Base-by-base conservation (phyloP, 495 filamentous ascomycete genomes). In the Xylaria grammica region DNA sequence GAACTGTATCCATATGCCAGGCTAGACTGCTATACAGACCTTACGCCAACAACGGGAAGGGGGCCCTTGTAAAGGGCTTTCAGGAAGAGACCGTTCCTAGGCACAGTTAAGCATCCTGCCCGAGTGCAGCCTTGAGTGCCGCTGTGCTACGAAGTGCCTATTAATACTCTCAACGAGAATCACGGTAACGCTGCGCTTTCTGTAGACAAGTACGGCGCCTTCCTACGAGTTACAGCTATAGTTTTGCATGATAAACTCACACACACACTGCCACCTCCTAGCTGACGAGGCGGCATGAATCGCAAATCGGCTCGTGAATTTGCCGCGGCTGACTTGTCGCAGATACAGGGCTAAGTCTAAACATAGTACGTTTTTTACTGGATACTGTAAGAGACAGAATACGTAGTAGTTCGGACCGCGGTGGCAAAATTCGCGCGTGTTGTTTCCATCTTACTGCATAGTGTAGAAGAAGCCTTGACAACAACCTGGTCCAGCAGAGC, bases 251-350 rank as follows among this genome's bases (percentile, higher is more conserved):
- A 57, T 20, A 20, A 19, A 57, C 20, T 55, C 13, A 6, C 22
- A 55, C 52, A 55, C 52, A 57, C 54, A 57, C 54, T 57, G 38
- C 42, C 55, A 32, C 55, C 55, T 48, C 56, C 44, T 46, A 32
- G 40, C 56, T 59, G 42, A 59, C 56, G 56, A 59, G 40, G 44
- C 22, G 36, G 36, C 42, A 59, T 59, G 24, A 59, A 59, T 36
- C 40, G 15, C 20, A n/a, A 48, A 46, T 40, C 56, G 56, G 56
- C 56, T 48, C n/a, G 0, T 42, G 4, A 17, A 36, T n/a, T 17
- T 59, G 26, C 56, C 56, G 56, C 56, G 42, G 40, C 56, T n/a
- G 24, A 22, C 42, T 24, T 42, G 56, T 59, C 56, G 24, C 55
- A 34, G 42, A 22, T 13, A 57, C 54, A 57, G 2, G 42, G 22